Base-by-base conservation (phyloP, 257 asterid species). In the Fraxinus pennsylvanica region DNA sequence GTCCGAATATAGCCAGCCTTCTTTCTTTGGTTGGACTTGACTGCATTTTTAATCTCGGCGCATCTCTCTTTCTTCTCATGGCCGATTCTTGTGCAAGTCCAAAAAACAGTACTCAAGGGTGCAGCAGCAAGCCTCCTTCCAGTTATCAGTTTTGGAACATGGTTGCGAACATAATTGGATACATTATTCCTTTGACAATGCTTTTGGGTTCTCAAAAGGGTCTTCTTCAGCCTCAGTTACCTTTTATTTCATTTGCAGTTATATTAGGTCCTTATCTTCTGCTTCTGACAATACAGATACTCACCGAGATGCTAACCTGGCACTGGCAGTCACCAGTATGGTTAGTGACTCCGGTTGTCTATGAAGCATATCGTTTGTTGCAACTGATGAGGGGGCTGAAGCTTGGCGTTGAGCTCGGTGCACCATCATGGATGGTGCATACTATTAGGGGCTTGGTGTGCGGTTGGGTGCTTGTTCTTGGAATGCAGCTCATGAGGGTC, bases 271-370 rank as follows among this genome's bases (percentile, higher is more conserved):
- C 98, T n/a, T 93, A 95, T 84, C 86, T 91, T 25, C 91, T 95
- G 78, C 99, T 92, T 25, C 78, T 95, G 43, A 82, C 88, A 0
- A 92, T 93, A 74, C 99, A 95, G 85, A 81, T 84, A 76, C 81
- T 93, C n/a, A 91, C 98, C 0, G 99, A 95, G 88, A 75, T 89
- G 90, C 90, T 95, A 75, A 95, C 95, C 0, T 95, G 99, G 99
- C 98, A 93, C 83, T 94, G 98, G 99, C 84, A 83, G 87, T 94
- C 99, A 2, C 97, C 99, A 0, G 98, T 93, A 33, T 95, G 99
- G 99, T 78, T 91, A 78, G 94, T 95, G 84, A 88, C 97, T 8
- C 98, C 99, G 0, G 92, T 93, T 2, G 92, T 93, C 0, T 95
- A 95, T 71, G 99, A 95, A 90, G 83, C 87, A 6, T 95, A 91